Conservation (phyloP, 2,329 filamentous ascomycete genomes). For the Calonectria pauciramosa region DNA sequence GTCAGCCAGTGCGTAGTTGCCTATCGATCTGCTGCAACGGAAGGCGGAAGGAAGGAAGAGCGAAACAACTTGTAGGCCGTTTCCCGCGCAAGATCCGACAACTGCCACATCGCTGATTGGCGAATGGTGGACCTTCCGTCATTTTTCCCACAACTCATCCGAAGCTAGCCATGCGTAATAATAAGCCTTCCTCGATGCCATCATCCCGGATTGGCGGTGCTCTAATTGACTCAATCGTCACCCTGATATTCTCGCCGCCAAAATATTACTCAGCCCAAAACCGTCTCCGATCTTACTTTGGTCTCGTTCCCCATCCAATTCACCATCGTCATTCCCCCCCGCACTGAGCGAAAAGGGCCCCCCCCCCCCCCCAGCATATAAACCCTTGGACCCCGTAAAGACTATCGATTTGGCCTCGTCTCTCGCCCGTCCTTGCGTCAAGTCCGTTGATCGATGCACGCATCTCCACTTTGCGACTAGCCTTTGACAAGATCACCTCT, state of each 20-base stretch:
- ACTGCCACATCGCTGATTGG: slow-evolving; percentile 33
- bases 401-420: slow-evolving; percentile 2
- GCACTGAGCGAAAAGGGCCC: neutral
- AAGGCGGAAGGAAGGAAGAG: slow-evolving; percentile 33
- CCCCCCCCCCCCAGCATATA: slow-evolving; percentile 7
- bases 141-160: neutral
- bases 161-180: neutral
- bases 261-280: neutral
- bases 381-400: slow-evolving; percentile 5
- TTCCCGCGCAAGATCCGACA: slow-evolving; percentile 21
- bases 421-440: neutral
- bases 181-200: neutral
- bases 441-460: slow-evolving; percentile 1
- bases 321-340: neutral
- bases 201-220: neutral
- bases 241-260: neutral
- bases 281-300: neutral
- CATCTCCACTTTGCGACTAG: slow-evolving; percentile 18
- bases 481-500: slow-evolving; percentile 8
- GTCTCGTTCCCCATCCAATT: neutral
- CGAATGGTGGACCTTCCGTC: slow-evolving; percentile 22
- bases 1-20: neutral
- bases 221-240: neutral
- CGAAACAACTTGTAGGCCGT: slow-evolving; percentile 20
- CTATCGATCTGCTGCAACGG: slow-evolving; percentile 10